A percentile compares a stretch with the other conserved stretches of the same genome.
Evolutionary conservation across 2,329 filamentous ascomycete species (phyloP).

Genomic region (Colletotrichum viniferum): DNA sequence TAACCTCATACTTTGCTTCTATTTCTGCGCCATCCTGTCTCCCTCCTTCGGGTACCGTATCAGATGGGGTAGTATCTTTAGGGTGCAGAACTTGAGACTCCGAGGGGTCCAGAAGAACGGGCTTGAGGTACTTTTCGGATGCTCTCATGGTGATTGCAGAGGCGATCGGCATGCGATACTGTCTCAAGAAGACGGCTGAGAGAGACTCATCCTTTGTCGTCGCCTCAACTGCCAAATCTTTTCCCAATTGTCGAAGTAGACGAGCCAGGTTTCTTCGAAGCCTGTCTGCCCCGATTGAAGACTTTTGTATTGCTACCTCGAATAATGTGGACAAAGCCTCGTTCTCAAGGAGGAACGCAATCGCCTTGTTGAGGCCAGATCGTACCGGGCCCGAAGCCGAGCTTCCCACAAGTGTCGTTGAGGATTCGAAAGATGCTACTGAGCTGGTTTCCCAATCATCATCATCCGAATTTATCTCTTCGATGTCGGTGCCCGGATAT

Average conservation of each 20-base stretch:
- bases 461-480: too few species aligned
- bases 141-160: neutral
- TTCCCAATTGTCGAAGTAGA: neutral
- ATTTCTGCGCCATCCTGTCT: neutral
- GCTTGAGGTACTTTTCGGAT: neutral
- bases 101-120: neutral
- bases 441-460: neutral
- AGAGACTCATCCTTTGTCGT: neutral
- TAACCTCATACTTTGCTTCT: neutral
- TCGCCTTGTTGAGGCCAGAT: neutral
- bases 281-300: neutral
- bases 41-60: neutral
- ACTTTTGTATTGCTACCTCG: neutral
- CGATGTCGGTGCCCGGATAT: too few species aligned
- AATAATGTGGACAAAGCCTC: neutral
- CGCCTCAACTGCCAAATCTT: neutral
- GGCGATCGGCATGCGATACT: neutral
- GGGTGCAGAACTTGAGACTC: neutral
- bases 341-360: neutral
- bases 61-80: accelerated
- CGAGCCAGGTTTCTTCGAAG: neutral
- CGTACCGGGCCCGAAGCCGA: neutral
- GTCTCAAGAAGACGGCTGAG: neutral
- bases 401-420: neutral
- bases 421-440: neutral